Conservation (phyloP, 2,329 filamentous ascomycete genomes). For the Colletotrichum viniferum region DNA sequence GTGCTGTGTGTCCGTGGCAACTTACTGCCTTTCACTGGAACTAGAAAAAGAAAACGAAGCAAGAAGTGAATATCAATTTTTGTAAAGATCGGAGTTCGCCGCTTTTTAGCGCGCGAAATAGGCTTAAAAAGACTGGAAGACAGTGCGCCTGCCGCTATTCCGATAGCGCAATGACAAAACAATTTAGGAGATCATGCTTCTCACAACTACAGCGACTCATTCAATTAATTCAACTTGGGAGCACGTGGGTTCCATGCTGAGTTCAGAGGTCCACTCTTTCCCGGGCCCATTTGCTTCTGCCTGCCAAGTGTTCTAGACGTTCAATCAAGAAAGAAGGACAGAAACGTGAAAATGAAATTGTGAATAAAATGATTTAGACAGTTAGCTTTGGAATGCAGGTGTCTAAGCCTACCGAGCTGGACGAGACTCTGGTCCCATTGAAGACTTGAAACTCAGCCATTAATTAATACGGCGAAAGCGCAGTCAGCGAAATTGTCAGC, state of each 20-base stretch:
- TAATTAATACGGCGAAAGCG: rapidly evolving
- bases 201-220: not conserved
- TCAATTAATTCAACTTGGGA: not conserved
- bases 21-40: too few species aligned
- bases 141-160: not conserved
- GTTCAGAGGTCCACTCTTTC: not conserved
- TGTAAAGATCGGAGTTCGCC: not conserved
- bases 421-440: rapidly evolving
- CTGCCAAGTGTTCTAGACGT: not conserved
- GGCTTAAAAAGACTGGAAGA: not conserved
- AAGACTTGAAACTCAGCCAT: not conserved
- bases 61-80: rapidly evolving
- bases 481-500: not conserved
- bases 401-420: rapidly evolving
- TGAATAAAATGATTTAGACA: rapidly evolving
- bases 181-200: not conserved
- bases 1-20: not conserved
- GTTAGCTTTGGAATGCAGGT: not conserved
- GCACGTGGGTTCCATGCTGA: not conserved
- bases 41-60: too few species aligned
- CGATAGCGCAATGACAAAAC: not conserved
- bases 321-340: not conserved
- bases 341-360: not conserved
- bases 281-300: not conserved
- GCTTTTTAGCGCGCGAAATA: not conserved